Conservation (phyloP, 176 grass and related monocot species). For the Carex parvula region DNA sequence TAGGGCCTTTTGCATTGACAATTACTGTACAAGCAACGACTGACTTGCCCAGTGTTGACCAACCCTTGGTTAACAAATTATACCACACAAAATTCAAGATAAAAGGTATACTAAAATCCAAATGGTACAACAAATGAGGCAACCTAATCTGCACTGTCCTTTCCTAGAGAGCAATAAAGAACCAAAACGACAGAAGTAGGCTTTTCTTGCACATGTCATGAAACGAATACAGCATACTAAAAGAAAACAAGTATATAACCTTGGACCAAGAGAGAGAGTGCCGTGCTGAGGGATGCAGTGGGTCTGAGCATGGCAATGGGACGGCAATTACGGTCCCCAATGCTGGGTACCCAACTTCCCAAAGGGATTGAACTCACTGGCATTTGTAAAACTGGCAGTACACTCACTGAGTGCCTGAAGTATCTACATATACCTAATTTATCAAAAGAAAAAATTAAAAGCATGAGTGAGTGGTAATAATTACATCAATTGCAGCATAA, state of each 20-base stretch:
- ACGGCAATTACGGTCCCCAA: conserved; percentile 71
- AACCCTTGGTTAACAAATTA: background rate
- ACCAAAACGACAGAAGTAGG: background rate
- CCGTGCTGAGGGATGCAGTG: conserved; percentile 64
- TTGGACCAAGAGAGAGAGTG: conserved; percentile 85
- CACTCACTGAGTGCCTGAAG: conserved; percentile 82
- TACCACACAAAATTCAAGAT: background rate
- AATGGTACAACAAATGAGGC: background rate
- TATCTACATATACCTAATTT: conserved; percentile 89
- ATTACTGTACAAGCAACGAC: background rate
- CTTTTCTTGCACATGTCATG: background rate
- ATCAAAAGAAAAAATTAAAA: conserved; percentile 27
- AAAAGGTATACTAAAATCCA: background rate
- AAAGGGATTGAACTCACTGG: conserved; percentile 70
- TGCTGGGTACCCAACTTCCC: conserved; percentile 89
- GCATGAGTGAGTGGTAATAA: background rate
- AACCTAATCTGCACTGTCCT: background rate
- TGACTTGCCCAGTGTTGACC: background rate
- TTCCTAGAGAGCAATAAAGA: background rate
- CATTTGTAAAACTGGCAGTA: conserved; percentile 80
- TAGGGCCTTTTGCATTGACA: background rate
- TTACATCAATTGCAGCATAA: conserved; percentile 2
- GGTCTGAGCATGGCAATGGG: conserved; percentile 65
- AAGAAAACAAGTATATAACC: conserved; percentile 32
- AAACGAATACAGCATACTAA: background rate